phyloP scores from a whole-genome alignment of 805 yeast genomes.

The Teunomyces pallodes region DNA sequence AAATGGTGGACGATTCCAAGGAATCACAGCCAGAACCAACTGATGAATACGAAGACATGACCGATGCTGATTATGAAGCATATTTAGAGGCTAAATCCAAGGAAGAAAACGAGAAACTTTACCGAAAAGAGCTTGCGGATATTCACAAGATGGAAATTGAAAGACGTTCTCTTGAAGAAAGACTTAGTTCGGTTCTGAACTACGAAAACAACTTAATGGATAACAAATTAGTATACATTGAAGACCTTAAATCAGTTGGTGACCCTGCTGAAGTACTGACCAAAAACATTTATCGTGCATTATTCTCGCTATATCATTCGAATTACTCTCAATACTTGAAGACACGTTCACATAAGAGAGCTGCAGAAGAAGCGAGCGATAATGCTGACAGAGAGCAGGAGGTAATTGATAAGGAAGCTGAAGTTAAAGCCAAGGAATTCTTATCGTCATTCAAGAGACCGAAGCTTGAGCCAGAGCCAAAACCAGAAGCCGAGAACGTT shows the following conservation, averaged over 20 bases:
- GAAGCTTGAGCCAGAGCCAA: not conserved
- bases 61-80: conserved; percentile 19
- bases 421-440: conserved; percentile 12
- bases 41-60: conserved; percentile 15
- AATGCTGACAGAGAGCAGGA: conserved; percentile 37
- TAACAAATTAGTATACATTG: conserved; percentile 31
- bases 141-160: conserved; percentile 17
- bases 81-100: conserved; percentile 20
- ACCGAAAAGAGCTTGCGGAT: conserved; percentile 12
- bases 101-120: conserved; percentile 20
- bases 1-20: conserved; percentile 1
- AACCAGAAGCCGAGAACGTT: not conserved
- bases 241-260: conserved; percentile 26
- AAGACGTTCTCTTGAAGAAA: conserved; percentile 17
- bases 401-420: conserved; percentile 16
- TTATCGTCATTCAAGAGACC: conserved; percentile 11
- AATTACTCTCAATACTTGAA: conserved; percentile 46
- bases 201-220: conserved; percentile 42
- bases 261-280: conserved; percentile 7
- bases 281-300: conserved; percentile 2
- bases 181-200: conserved; percentile 17
- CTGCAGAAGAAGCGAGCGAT: conserved; percentile 46
- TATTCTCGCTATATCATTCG: conserved; percentile 30
- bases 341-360: conserved; percentile 31
- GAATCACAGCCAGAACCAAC: conserved; percentile 2